Conservation (phyloP, 139 green algal genomes). For the Closterium sp. region DNA sequence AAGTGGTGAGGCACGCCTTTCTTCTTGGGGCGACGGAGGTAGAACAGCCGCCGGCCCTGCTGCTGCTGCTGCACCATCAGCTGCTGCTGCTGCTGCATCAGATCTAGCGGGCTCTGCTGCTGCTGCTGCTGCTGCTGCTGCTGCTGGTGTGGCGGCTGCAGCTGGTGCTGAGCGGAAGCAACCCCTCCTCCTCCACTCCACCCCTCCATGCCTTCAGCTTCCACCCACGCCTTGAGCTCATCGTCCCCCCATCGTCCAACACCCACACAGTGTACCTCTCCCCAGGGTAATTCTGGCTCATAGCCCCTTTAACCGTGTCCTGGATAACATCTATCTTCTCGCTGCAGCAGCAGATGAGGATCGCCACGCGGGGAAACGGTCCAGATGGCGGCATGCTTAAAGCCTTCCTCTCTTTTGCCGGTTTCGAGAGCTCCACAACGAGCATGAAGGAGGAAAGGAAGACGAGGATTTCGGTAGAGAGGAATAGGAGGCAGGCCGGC, state of each 20-base stretch:
- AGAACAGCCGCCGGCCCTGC: slow-evolving; percentile 23
- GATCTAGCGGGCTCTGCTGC: neutral
- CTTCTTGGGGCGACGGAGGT: slow-evolving; percentile 32
- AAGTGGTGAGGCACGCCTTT: slow-evolving; percentile 51
- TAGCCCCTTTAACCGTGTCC: slow-evolving; percentile 30
- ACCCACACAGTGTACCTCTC: slow-evolving; percentile 46
- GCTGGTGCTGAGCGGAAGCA: too few relatives aligned
- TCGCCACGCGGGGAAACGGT: slow-evolving; percentile 32
- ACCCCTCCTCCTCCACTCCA: neutral
- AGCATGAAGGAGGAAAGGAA: slow-evolving; percentile 46
- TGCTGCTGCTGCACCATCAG: neutral
- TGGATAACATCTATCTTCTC: slow-evolving; percentile 42
- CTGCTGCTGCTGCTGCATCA: neutral
- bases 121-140: neutral
- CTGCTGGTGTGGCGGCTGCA: too few relatives aligned
- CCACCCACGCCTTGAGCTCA: slow-evolving; percentile 34
- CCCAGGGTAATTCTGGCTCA: slow-evolving; percentile 30
- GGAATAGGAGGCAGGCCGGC: slow-evolving; percentile 29
- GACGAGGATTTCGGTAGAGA: slow-evolving; percentile 31
- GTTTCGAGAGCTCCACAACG: slow-evolving; percentile 10
- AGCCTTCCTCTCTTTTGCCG: slow-evolving; percentile 7
- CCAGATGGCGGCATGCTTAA: slow-evolving; percentile 9
- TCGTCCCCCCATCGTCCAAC: slow-evolving; percentile 42
- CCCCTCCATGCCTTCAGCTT: neutral
- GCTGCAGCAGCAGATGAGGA: slow-evolving; percentile 47